phyloP scores from a whole-genome alignment of 2,329 filamentous ascomycete species.

The Penicillium griseofulvum region DNA sequence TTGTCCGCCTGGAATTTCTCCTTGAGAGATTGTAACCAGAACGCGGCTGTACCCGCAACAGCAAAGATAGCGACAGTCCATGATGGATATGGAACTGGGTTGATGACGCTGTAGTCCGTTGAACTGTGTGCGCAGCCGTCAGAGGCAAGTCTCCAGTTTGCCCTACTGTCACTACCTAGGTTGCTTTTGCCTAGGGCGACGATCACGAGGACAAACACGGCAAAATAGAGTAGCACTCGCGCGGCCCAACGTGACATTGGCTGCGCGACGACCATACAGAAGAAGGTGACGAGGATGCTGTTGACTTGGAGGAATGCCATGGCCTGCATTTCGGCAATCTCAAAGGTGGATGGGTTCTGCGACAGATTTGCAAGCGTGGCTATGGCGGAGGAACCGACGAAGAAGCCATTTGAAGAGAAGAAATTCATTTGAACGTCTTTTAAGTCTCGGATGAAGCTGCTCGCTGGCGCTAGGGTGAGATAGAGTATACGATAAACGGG shows the following conservation, averaged over 20 bases:
- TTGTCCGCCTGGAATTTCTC: neutral
- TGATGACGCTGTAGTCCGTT: slow-evolving; percentile 2
- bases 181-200: slow-evolving; percentile 1
- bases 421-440: slow-evolving; percentile 1
- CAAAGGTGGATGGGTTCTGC: slow-evolving; percentile 1
- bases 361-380: neutral
- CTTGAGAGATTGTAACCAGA: neutral
- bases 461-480: neutral
- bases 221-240: slow-evolving; percentile 1
- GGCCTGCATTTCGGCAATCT: slow-evolving; percentile 3
- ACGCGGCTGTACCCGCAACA: neutral
- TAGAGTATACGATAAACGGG: slow-evolving; percentile 1
- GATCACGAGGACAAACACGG: slow-evolving; percentile 1
- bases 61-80: slow-evolving; percentile 3
- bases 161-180: neutral
- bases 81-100: slow-evolving; percentile 1
- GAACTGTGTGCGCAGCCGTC: slow-evolving; percentile 1
- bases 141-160: slow-evolving; percentile 2
- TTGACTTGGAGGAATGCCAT: slow-evolving; percentile 4
- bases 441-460: slow-evolving; percentile 1
- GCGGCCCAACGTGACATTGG: slow-evolving; percentile 2
- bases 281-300: slow-evolving; percentile 4
- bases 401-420: slow-evolving; percentile 2
- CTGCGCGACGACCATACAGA: neutral
- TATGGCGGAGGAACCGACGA: neutral